phyloP scores from a whole-genome alignment of 768 basidiomycete genomes.

The Rhodosporidiobolus sp. region DNA sequence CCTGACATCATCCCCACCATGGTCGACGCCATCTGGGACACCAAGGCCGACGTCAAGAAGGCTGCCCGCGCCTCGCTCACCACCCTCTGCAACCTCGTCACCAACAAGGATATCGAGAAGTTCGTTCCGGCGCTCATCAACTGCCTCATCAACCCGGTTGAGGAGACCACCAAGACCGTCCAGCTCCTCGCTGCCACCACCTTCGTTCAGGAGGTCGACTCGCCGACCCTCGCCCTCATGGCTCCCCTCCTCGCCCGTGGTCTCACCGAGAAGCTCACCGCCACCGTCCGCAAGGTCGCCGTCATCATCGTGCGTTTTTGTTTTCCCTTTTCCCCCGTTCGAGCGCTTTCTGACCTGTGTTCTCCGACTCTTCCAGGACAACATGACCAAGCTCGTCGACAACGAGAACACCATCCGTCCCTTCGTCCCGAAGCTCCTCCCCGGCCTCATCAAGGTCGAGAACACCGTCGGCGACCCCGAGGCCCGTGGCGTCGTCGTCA shows the following conservation, averaged over 20 bases:
- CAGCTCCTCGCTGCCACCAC: conserved; percentile 92
- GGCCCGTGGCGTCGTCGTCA: conserved; percentile 84
- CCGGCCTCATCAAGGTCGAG: conserved; percentile 84
- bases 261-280: conserved; percentile 93
- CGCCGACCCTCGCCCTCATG: conserved; percentile 90
- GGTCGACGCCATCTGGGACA: conserved; percentile 94
- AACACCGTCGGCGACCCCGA: conserved; percentile 94
- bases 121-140: conserved; percentile 89
- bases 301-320: conserved; percentile 90
- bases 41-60: conserved; percentile 76
- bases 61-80: conserved; percentile 64
- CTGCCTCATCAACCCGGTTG: conserved; percentile 96
- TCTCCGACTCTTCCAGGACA: conserved; percentile 64
- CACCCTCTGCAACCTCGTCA: conserved; percentile 83
- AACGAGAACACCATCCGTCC: conserved; percentile 85
- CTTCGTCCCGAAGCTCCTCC: conserved; percentile 77
- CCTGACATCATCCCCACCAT: conserved; percentile 80
- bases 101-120: conserved; percentile 85
- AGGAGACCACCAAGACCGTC: conserved; percentile 91
- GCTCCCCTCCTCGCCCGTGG: conserved; percentile 88
- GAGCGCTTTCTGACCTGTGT: conserved; percentile 54
- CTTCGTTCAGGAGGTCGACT: conserved; percentile 94
- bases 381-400: conserved; percentile 86
- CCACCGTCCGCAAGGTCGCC: conserved; percentile 92
- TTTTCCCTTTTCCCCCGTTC: conserved; percentile 57